Evolutionary conservation across 495 filamentous ascomycete species (phyloP), one percentile per base, ranked within the genome.

Genomic region (Trypethelium eluteriae): DNA sequence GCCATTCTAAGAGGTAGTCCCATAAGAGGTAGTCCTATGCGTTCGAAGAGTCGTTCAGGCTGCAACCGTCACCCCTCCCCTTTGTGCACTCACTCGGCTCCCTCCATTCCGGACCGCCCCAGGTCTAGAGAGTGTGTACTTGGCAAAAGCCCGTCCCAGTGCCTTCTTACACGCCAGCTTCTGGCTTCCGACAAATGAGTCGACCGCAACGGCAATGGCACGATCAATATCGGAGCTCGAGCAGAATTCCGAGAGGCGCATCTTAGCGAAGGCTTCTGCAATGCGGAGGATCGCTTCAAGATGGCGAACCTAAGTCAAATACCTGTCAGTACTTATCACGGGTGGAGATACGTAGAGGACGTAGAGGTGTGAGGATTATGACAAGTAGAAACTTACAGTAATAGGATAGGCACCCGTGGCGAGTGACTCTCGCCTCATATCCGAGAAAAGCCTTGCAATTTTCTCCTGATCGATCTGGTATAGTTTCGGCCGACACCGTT

Each of bases 381-480:
- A 44, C 44, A 32, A 3, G 39, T 64, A 57, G 61, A 64, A n/a
- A 74, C 90, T 76, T 81, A 96, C 94, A 34, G 95, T 99, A 68
- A 99, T 99, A 12, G 95, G 95, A 79, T 97, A 99, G 3, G 92
- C 92, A 2, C 94, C 94, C 16, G 94, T 98, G 0, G 93, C 93
- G 62, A 97, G 77, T 39, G 85, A 89, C 77, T 99, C 94, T 61
- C 92, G 82, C 65, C 94, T 82, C 92, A 99, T 96, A 79, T 99
- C 95, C 6, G 92, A 91, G 74, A 96, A 99, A 2, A 99, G 81
- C 50, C 92, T 83, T 14, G 95, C 90, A 39, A 99, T 84, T 79
- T 99, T 99, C 75, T 98, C 95, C 74, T 96, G 90, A 73, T 99
- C 95, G 78, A 99, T 97, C 75, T 98, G 92, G 73, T 97, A 93